These are phyloP conservation scores for Acanthochlamys bracteata DNA, from an alignment of 106 monocot species.

Conservation along the genomic window DNA sequence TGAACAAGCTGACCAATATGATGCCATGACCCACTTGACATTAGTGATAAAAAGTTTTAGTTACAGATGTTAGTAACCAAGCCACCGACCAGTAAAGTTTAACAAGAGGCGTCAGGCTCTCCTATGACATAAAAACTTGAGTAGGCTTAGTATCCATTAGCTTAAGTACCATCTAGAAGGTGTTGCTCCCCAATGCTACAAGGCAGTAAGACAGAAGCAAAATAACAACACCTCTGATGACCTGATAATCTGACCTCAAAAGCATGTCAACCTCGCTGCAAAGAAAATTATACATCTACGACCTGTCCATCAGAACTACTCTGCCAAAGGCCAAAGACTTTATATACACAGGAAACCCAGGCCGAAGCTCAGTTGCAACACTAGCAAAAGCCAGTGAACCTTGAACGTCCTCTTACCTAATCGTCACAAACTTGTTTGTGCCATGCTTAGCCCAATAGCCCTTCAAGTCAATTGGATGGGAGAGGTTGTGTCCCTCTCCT, in stretches of 20 bases:
- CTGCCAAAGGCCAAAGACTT: conserved; percentile 9
- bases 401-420: conserved; percentile 32
- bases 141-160: no score
- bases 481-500: conserved; percentile 35
- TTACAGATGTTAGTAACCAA: no score
- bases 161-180: no score
- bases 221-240: no score
- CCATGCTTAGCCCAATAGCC: conserved; percentile 48
- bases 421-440: conserved; percentile 52
- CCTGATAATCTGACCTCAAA: conserved; percentile 9
- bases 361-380: conserved; percentile 6
- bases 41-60: no score
- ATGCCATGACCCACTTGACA: no score
- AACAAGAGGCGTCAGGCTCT: no score
- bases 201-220: no score
- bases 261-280: conserved; percentile 14
- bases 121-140: no score
- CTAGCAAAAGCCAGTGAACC: neutral
- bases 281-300: conserved; percentile 11
- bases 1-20: no score
- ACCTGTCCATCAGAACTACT: conserved; percentile 12
- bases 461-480: conserved; percentile 47
- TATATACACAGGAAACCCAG: conserved; percentile 26
- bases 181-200: no score
- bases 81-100: no score